These are phyloP conservation scores for Arabis alpina DNA, from an alignment of 345 rosid genomes.

Conservation along the genomic window DNA sequence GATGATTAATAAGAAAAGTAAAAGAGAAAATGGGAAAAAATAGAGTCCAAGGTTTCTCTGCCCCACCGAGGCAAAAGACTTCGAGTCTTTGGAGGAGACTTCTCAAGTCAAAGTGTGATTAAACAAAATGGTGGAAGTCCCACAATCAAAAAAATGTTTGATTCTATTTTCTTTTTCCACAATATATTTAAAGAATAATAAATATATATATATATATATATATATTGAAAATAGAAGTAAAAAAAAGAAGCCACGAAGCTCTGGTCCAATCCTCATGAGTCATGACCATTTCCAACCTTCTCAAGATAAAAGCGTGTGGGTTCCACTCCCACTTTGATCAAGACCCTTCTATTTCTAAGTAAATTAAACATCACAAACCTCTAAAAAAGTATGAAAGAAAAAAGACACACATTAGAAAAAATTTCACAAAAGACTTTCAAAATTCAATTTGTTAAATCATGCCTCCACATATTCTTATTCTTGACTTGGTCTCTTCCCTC, in stretches of 20 bases:
- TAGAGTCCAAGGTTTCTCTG: background rate
- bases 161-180: constrained; percentile 13
- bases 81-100: constrained; percentile 41
- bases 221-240: background rate
- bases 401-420: constrained; percentile 13
- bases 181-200: background rate
- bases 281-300: constrained; percentile 15
- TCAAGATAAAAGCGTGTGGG: constrained; percentile 43
- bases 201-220: too few species aligned
- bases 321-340: constrained; percentile 41
- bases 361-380: constrained; percentile 32
- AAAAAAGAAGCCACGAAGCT: constrained; percentile 4
- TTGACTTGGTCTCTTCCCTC: constrained; percentile 40
- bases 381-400: constrained; percentile 13
- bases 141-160: constrained; percentile 24
- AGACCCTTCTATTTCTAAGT: constrained; percentile 22
- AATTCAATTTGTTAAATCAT: constrained; percentile 30
- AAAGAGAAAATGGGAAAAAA: background rate
- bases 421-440: constrained; percentile 8
- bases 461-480: constrained; percentile 17
- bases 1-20: background rate
- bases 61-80: constrained; percentile 7
- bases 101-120: constrained; percentile 28
- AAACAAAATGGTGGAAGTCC: constrained; percentile 32
- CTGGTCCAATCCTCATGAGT: constrained; percentile 23